Evolutionary conservation across 2,329 filamentous ascomycete species (phyloP).

Genomic region (Colletotrichum sp.): DNA sequence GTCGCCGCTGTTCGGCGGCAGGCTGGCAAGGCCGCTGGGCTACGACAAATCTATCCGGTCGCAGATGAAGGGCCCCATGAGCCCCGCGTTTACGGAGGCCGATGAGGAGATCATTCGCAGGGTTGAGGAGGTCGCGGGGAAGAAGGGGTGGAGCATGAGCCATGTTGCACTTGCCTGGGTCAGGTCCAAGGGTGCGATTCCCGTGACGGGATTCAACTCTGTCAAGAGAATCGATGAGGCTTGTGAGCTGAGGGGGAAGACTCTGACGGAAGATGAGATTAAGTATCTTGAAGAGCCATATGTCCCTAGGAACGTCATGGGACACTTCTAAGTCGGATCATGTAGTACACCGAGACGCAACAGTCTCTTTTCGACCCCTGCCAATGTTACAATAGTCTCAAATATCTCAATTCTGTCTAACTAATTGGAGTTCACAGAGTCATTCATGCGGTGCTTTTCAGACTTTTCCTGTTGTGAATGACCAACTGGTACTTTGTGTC

Average conservation of each 20-base stretch:
- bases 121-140: conserved; percentile 13
- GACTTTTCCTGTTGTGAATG: neutral
- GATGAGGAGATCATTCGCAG: conserved; percentile 14
- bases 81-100: neutral
- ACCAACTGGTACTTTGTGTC: neutral
- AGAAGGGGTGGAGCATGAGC: conserved; percentile 19
- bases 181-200: conserved; percentile 5
- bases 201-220: conserved; percentile 18
- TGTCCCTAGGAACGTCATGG: conserved; percentile 22
- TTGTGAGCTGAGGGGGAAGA: conserved; percentile 4
- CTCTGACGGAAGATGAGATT: conserved; percentile 4
- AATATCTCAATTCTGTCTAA: neutral
- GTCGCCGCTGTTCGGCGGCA: conserved; percentile 14
- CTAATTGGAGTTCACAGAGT: neutral
- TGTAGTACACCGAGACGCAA: neutral
- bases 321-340: conserved; percentile 25
- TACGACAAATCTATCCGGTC: neutral
- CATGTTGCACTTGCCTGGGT: conserved; percentile 17
- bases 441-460: neutral
- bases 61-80: neutral
- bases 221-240: conserved; percentile 15
- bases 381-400: neutral
- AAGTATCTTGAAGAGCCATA: conserved; percentile 19
- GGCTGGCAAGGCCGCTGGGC: neutral
- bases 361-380: neutral